Percentiles rank a stretch among this genome's conserved stretches.
Conservation (phyloP, 352 stramenopile genomes). For the Phytophthora ohioensis region DNA sequence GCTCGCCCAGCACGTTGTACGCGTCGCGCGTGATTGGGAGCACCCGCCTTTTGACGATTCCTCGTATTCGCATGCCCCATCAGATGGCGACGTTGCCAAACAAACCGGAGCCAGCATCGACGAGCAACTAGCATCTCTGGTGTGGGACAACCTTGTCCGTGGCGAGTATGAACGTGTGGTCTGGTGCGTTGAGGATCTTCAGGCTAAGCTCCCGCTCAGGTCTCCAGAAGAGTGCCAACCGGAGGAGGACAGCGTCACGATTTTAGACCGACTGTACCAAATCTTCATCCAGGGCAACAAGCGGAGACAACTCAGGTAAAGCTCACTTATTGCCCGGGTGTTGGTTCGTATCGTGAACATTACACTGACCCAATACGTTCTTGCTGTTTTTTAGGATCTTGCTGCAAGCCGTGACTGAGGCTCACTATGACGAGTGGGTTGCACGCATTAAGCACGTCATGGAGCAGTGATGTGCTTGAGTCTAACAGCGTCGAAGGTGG, state of each 20-base stretch:
- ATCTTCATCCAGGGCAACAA: slow-evolving; percentile 59
- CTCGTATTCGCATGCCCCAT: slow-evolving; percentile 13
- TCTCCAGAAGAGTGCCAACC: slow-evolving; percentile 30
- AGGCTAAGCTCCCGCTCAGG: slow-evolving; percentile 61
- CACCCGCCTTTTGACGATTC: slow-evolving; percentile 34
- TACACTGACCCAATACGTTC: slow-evolving; percentile 4
- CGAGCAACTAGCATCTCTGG: slow-evolving; percentile 61
- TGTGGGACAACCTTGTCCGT: slow-evolving; percentile 63
- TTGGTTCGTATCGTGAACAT: neutral
- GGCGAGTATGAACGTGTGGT: slow-evolving; percentile 78
- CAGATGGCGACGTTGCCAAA: neutral
- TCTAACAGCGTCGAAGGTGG: slow-evolving; percentile 1
- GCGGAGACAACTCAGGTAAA: slow-evolving; percentile 51
- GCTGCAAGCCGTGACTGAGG: slow-evolving; percentile 66
- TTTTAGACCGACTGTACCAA: slow-evolving; percentile 45
- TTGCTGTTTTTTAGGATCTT: slow-evolving; percentile 42
- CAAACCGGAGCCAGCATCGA: slow-evolving; percentile 55
- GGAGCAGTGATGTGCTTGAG: slow-evolving; percentile 33
- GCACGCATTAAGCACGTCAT: slow-evolving; percentile 52
- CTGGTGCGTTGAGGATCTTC: slow-evolving; percentile 65
- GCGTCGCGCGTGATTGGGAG: slow-evolving; percentile 85
- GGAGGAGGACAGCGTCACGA: slow-evolving; percentile 27
- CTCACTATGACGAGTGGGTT: slow-evolving; percentile 58
- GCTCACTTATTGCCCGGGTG: neutral
- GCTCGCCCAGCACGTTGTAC: slow-evolving; percentile 80